Evolutionary conservation across 345 rosid genomes (phyloP).

Genomic region (Dipteronia sinensis): DNA sequence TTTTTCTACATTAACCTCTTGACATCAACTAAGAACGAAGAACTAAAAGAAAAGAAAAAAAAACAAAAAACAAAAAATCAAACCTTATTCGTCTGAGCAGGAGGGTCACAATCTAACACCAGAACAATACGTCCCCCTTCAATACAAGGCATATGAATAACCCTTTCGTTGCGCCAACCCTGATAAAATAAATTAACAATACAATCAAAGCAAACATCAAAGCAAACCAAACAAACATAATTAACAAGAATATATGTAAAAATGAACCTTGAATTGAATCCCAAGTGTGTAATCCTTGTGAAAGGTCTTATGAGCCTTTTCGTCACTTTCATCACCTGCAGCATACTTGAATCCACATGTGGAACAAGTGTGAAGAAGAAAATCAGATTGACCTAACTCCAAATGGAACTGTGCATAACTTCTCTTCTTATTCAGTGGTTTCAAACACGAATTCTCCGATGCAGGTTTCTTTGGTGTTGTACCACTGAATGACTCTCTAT

Average conservation of each 20-base stretch:
- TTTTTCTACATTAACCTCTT: neutral
- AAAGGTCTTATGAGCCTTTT: conserved; percentile 63
- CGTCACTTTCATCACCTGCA: conserved; percentile 76
- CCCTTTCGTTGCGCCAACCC: conserved; percentile 75
- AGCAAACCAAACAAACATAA: neutral
- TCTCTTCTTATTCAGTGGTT: conserved; percentile 65
- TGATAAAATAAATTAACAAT: conserved; percentile 26
- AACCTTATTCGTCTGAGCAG: conserved; percentile 72
- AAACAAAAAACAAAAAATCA: neutral
- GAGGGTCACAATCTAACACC: conserved; percentile 58
- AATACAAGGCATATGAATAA: conserved; percentile 32
- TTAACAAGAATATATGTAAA: neutral
- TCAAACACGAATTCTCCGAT: conserved; percentile 21
- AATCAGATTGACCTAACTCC: conserved; percentile 89
- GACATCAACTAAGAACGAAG: neutral
- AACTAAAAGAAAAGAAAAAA: neutral
- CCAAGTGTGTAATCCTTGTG: conserved; percentile 72
- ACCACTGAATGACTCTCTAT: conserved; percentile 20
- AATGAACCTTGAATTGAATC: conserved; percentile 68
- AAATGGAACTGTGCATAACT: conserved; percentile 77
- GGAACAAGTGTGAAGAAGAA: conserved; percentile 62
- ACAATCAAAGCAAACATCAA: conserved; percentile 9
- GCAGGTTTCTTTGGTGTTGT: neutral
- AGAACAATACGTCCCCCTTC: conserved; percentile 49
- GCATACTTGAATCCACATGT: conserved; percentile 62